Conservation (phyloP, 1,284 basidiomycete genomes). For the Ganoderma lingzhi region DNA sequence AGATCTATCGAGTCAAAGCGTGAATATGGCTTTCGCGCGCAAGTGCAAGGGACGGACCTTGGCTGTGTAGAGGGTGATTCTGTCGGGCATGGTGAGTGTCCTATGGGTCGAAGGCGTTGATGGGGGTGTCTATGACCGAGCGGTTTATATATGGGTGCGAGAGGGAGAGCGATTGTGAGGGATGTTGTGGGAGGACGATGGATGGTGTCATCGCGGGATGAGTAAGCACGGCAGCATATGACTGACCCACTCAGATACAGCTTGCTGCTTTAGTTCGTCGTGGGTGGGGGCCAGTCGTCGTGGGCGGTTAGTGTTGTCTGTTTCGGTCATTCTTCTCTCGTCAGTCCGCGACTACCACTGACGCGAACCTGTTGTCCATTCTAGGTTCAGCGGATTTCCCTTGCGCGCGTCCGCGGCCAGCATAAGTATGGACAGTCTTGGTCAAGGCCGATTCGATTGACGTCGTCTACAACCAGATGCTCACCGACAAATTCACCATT, state of each 20-base stretch:
- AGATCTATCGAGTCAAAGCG: background rate
- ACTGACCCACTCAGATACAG: background rate
- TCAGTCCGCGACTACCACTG: background rate
- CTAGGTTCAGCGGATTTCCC: background rate
- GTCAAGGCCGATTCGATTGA: no score
- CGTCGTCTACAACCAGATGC: no score
- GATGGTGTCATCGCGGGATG: slow-evolving; percentile 7
- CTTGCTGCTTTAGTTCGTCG: background rate
- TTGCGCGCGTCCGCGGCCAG: no score
- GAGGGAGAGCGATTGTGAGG: background rate
- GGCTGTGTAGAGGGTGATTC: slow-evolving; percentile 34
- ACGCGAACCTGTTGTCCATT: no score
- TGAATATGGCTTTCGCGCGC: background rate
- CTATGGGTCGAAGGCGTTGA: background rate
- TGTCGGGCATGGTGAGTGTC: slow-evolving; percentile 29
- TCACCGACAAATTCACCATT: no score
- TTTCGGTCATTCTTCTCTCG: background rate
- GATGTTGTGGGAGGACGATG: background rate
- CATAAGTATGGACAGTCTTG: no score
- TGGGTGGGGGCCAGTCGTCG: no score
- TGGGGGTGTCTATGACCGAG: background rate
- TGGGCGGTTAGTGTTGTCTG: background rate
- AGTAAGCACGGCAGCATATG: slow-evolving; percentile 1
- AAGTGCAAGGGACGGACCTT: slow-evolving; percentile 25
- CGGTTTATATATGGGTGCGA: background rate